Evolutionary conservation across 805 yeast genomes (phyloP).

Genomic region (Lipomyces sp.): DNA sequence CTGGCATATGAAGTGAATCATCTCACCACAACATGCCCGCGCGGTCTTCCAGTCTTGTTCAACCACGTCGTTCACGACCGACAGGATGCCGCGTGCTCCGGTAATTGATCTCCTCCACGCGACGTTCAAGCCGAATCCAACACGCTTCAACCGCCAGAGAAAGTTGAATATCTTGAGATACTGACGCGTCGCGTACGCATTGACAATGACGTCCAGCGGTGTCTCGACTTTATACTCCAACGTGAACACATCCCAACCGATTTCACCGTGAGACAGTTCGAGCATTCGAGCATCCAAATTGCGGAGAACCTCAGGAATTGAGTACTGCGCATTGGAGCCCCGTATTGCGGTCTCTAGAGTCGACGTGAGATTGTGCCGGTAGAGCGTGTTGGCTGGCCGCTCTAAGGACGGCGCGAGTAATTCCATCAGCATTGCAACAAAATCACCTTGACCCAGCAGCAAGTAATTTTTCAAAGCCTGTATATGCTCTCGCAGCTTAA

Average conservation of each 20-base stretch:
- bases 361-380: slow-evolving; percentile 63
- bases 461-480: slow-evolving; percentile 60
- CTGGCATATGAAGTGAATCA: slow-evolving; percentile 38
- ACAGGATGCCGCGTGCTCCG: slow-evolving; percentile 31
- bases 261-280: slow-evolving; percentile 65
- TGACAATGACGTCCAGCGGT: slow-evolving; percentile 58
- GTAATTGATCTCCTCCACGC: slow-evolving; percentile 46
- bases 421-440: slow-evolving; percentile 60
- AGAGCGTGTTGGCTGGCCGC: slow-evolving; percentile 60
- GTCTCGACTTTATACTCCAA: slow-evolving; percentile 59
- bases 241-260: slow-evolving; percentile 93
- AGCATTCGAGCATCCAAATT: slow-evolving; percentile 80
- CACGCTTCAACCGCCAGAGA: slow-evolving; percentile 72
- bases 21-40: slow-evolving; percentile 33
- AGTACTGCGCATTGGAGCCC: slow-evolving; percentile 37
- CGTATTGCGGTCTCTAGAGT: slow-evolving; percentile 62
- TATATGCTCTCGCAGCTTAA: slow-evolving; percentile 53
- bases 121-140: slow-evolving; percentile 49
- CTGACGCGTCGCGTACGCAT: slow-evolving; percentile 44
- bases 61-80: slow-evolving; percentile 10
- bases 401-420: slow-evolving; percentile 54
- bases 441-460: slow-evolving; percentile 75
- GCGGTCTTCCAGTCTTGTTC: slow-evolving; percentile 32
- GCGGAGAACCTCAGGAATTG: slow-evolving; percentile 43
- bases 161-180: slow-evolving; percentile 82